Conservation (phyloP, 1,284 basidiomycete species). For the Vanrija sp. region DNA sequence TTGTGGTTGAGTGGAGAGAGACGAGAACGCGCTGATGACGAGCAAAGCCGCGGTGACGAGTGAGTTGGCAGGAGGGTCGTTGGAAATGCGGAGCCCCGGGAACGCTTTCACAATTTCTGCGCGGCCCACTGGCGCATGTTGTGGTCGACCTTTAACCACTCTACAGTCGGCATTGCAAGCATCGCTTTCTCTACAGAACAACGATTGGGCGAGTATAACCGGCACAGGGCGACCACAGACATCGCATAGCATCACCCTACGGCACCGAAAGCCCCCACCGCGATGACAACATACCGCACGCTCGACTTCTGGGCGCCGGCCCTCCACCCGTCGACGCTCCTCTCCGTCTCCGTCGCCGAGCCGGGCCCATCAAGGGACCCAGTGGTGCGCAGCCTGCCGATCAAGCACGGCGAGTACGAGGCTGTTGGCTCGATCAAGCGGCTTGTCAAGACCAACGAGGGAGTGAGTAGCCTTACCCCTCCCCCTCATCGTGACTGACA, state of each 20-base stretch:
- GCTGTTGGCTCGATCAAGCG: constrained; percentile 37
- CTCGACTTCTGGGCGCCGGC: constrained; percentile 44
- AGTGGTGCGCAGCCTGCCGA: constrained; percentile 40
- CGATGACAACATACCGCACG: constrained; percentile 22
- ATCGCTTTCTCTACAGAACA: neutral
- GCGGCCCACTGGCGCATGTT: neutral
- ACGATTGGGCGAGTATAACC: too few relatives aligned
- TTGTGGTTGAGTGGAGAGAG: constrained; percentile 12
- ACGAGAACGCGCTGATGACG: neutral
- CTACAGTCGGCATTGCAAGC: neutral
- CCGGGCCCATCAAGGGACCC: constrained; percentile 28
- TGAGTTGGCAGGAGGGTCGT: neutral
- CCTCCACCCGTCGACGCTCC: constrained; percentile 42
- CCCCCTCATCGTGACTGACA: neutral
- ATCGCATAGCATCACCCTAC: neutral
- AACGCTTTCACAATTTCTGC: neutral
- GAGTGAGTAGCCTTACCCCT: constrained; percentile 3
- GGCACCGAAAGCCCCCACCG: neutral
- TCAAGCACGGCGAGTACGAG: constrained; percentile 35
- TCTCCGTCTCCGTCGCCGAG: constrained; percentile 41
- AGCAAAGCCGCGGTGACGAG: neutral
- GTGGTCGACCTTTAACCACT: neutral
- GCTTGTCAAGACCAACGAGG: constrained; percentile 20
- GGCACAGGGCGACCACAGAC: neutral
- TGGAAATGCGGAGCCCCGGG: neutral